phyloP scores from a whole-genome alignment of 768 basidiomycete species.

The Daedaleopsis nitida region DNA sequence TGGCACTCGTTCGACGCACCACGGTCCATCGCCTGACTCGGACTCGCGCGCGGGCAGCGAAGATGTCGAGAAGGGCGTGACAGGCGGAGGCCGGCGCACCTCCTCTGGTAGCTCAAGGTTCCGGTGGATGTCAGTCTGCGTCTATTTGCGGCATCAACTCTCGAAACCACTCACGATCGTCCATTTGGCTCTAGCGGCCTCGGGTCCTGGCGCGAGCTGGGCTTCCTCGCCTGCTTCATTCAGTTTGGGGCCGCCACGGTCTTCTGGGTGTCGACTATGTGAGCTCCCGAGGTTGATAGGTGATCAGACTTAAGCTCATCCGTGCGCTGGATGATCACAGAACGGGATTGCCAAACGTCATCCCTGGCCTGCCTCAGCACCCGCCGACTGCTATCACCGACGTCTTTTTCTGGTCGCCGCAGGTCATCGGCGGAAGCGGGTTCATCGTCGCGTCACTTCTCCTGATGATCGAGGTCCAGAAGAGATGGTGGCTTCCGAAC shows the following conservation, averaged over 20 bases:
- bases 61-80: slow-evolving; percentile 6
- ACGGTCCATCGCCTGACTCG: neutral
- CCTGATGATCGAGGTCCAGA: slow-evolving; percentile 58
- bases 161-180: neutral
- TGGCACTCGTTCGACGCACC: neutral
- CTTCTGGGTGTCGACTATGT: slow-evolving; percentile 53
- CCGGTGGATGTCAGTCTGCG: slow-evolving; percentile 29
- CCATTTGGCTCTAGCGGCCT: slow-evolving; percentile 19
- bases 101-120: neutral
- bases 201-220: slow-evolving; percentile 41
- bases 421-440: slow-evolving; percentile 61
- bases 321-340: slow-evolving; percentile 17
- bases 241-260: slow-evolving; percentile 59
- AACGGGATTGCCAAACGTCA: slow-evolving; percentile 45
- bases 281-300: slow-evolving; percentile 6
- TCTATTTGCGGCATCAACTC: slow-evolving; percentile 8
- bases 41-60: neutral
- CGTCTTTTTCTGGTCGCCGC: slow-evolving; percentile 62
- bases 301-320: neutral
- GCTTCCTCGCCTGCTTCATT: slow-evolving; percentile 50
- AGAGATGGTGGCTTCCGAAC: slow-evolving; percentile 53
- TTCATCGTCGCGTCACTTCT: slow-evolving; percentile 54
- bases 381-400: slow-evolving; percentile 38
- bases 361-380: slow-evolving; percentile 31
- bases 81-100: neutral